Evolutionary conservation across 2,329 filamentous ascomycete genomes (phyloP).

Genomic region (Neoarthrinium moseri): DNA sequence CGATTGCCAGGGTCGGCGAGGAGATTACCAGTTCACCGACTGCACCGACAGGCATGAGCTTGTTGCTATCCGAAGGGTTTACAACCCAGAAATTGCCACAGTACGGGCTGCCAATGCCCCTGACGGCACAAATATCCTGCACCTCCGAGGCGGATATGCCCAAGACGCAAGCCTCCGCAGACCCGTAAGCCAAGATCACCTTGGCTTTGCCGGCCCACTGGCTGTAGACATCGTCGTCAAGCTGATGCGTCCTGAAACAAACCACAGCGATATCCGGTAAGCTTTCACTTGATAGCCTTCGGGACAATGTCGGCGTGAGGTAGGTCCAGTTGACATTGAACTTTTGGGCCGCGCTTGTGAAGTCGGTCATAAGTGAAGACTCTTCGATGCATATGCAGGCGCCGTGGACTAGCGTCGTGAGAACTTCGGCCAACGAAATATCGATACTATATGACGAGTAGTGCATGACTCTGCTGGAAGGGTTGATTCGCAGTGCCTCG

Average conservation of each 20-base stretch:
- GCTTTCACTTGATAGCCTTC: slow-evolving; percentile 25
- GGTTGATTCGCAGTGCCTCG: slow-evolving; percentile 46
- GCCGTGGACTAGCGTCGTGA: slow-evolving; percentile 49
- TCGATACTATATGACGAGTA: slow-evolving; percentile 58
- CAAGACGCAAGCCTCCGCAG: slow-evolving; percentile 49
- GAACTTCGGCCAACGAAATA: slow-evolving; percentile 51
- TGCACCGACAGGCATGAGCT: slow-evolving; percentile 51
- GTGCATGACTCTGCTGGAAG: slow-evolving; percentile 55
- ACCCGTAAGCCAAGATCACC: slow-evolving; percentile 50
- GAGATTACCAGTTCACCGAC: slow-evolving; percentile 61
- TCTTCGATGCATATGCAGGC: slow-evolving; percentile 50
- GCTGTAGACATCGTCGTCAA: slow-evolving; percentile 47
- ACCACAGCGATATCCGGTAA: slow-evolving; percentile 27
- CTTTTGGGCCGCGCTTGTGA: slow-evolving; percentile 38
- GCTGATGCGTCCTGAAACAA: slow-evolving; percentile 42
- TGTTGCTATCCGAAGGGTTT: slow-evolving; percentile 48
- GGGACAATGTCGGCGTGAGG: slow-evolving; percentile 50
- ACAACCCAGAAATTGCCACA: slow-evolving; percentile 51
- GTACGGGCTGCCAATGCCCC: slow-evolving; percentile 46
- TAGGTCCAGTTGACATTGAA: slow-evolving; percentile 43
- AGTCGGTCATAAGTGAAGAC: slow-evolving; percentile 31
- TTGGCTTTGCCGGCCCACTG: slow-evolving; percentile 45
- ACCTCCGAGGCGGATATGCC: slow-evolving; percentile 49
- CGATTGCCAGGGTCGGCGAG: slow-evolving; percentile 47
- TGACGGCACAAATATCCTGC: slow-evolving; percentile 32